Percentiles rank a stretch among this genome's conserved stretches.
Evolutionary conservation across 345 rosid species (phyloP).

Genomic region (Firmiana major): DNA sequence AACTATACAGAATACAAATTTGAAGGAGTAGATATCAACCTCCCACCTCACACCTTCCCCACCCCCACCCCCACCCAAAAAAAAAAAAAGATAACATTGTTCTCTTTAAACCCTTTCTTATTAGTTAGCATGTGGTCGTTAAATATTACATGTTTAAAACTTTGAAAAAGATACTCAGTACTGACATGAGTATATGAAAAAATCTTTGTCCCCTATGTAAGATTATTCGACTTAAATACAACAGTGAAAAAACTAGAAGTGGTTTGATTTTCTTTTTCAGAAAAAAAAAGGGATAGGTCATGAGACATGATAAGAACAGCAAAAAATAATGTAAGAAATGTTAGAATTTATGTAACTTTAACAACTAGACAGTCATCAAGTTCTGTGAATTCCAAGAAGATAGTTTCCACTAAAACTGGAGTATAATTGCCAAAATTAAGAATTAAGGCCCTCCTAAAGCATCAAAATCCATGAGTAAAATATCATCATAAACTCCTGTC

Average conservation of each 20-base stretch:
- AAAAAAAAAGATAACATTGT: neutral
- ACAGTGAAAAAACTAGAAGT: neutral
- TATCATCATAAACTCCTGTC: neutral
- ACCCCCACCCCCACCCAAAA: neutral
- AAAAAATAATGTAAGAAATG: neutral
- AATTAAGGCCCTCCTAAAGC: constrained; percentile 2
- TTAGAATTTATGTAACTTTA: neutral
- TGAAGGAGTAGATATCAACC: neutral
- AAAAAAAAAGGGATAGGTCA: neutral
- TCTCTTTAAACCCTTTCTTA: neutral
- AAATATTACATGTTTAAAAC: neutral
- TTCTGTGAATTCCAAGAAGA: neutral
- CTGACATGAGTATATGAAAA: neutral
- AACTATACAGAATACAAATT: neutral
- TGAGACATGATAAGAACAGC: neutral
- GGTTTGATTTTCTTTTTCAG: neutral
- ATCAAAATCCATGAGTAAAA: constrained; percentile 1
- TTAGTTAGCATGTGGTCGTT: neutral
- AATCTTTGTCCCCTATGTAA: too few relatives aligned
- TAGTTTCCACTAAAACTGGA: constrained; percentile 9
- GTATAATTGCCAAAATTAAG: neutral
- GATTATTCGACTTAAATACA: too few relatives aligned
- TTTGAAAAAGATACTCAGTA: neutral
- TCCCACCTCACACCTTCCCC: too few relatives aligned
- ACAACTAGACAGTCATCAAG: constrained; percentile 7